These are phyloP conservation scores for Euphorbia pulcherrima DNA, from an alignment of 345 rosid species.

Conservation along the genomic window DNA sequence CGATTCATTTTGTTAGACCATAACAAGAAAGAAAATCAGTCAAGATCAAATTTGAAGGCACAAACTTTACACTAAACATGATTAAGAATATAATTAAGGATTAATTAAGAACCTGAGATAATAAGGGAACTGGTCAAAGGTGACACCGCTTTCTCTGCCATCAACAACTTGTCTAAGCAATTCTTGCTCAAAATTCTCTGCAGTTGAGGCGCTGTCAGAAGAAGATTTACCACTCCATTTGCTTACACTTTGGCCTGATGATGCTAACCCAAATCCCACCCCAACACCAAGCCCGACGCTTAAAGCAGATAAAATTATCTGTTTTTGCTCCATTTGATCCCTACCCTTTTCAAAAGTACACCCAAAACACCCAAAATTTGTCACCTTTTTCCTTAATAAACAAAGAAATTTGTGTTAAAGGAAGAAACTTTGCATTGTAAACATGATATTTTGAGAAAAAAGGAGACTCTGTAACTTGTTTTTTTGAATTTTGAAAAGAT, in stretches of 20 bases:
- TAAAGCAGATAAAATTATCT: conserved; percentile 49
- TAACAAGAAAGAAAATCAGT: neutral
- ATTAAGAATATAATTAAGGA: neutral
- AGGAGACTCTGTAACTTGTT: no score
- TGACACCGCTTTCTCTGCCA: conserved; percentile 60
- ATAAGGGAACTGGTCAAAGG: conserved; percentile 64
- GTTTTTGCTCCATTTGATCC: conserved; percentile 50
- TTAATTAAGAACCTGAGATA: conserved; percentile 47
- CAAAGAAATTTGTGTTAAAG: neutral
- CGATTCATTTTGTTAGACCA: no score
- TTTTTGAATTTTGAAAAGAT: no score
- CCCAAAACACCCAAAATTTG: neutral
- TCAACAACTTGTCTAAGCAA: conserved; percentile 47
- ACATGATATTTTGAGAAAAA: no score
- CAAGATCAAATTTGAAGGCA: neutral
- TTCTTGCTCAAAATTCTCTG: conserved; percentile 52
- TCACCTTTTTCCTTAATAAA: neutral
- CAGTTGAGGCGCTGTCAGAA: conserved; percentile 24
- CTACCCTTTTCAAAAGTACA: neutral
- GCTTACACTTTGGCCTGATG: conserved; percentile 49
- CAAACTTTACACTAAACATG: neutral
- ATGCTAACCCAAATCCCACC: conserved; percentile 52
- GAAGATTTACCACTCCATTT: conserved; percentile 42
- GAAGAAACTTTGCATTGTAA: neutral
- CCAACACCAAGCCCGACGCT: conserved; percentile 64